Base-by-base conservation (phyloP, 1,284 basidiomycete genomes). In the Apiotrichum laibachii region DNA sequence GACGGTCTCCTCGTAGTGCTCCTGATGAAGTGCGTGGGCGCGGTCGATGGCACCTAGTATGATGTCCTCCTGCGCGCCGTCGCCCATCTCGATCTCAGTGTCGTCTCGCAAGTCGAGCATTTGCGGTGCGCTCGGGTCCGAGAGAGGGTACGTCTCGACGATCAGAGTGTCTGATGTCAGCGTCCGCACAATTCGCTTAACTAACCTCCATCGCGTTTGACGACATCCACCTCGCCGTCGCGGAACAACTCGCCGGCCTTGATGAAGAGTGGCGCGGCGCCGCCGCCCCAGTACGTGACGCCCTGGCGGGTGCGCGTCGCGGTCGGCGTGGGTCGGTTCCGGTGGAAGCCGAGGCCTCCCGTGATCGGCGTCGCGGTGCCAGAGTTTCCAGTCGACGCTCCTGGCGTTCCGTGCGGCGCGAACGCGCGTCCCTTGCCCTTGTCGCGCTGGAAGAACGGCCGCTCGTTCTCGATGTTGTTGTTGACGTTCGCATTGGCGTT, bases 221-320 rank as follows among this genome's bases (percentile, higher is more conserved):
- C 62, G 10, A 71, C 61, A 48, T 75, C 75, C 19, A 72, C 73
- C 61, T 75, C 72, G 12, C 75, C 76, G 21, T 76, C 72, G 42
- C 71, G 70, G 68, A 79, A 77, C 55, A 79, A 63, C 57, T 77
- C 73, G 39, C 77, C 77, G 22, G 75, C 77, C 62, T 77, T 79
- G 37, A 79, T 69, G 59, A 79, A 79, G 12, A 77, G 51, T n/a
- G 77, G 76, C 18, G 74, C 75, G 2, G 46, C 55, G 13, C 67
- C 64, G 21, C 72, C 72, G 50, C 73, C 74, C 71, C 72, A 77
- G 5, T 56, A 66, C 16, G 68, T 63, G 9, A 61, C 63, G 8
- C 60, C 60, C 21, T 47, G 54, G 18, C 33, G 51, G 13, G 49
- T 50, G 55, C 57, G 62, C 55, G n/a, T 59, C 45, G 21, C 55